Conservation (phyloP, 2,329 filamentous ascomycete genomes). For the Achaetomium macrosporum region DNA sequence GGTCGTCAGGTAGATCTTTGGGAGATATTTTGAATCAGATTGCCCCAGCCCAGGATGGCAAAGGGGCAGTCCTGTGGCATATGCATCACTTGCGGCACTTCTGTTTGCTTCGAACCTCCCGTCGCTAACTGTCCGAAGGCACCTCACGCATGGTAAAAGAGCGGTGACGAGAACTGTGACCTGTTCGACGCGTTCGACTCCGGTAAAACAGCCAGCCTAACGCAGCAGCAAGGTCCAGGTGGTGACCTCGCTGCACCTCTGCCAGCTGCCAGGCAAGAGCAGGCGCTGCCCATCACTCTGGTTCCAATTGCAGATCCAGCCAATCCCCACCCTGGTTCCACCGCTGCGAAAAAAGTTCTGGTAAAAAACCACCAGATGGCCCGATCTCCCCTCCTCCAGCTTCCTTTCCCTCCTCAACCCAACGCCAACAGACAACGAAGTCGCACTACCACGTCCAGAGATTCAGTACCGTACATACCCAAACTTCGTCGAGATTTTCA, state of each 20-base stretch:
- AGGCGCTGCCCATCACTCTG: not conserved
- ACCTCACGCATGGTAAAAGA: conserved; percentile 16
- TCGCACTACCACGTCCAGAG: conserved; percentile 44
- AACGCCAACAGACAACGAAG: conserved; percentile 57
- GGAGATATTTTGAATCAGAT: too few relatives aligned
- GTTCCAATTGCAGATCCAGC: conserved; percentile 1
- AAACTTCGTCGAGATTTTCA: conserved; percentile 64
- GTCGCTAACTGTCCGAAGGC: not conserved
- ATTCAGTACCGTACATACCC: conserved; percentile 29
- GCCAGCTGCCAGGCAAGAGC: conserved; percentile 9
- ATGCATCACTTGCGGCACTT: too few relatives aligned
- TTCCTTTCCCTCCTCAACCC: conserved; percentile 30
- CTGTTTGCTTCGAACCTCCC: too few relatives aligned
- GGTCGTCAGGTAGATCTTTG: too few relatives aligned
- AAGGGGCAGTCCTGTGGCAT: too few relatives aligned
- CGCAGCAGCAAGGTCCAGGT: not conserved
- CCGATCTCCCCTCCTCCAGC: conserved; percentile 29
- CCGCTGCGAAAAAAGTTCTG: conserved; percentile 28
- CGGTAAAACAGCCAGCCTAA: conserved; percentile 11
- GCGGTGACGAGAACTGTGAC: conserved; percentile 20
- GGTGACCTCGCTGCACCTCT: not conserved
- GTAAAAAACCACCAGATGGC: conserved; percentile 27
- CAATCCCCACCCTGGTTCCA: conserved; percentile 8
- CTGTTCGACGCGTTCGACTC: conserved; percentile 1
- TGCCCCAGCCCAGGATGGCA: too few relatives aligned